A percentile compares a stretch with the other conserved stretches of the same genome.
Conservation (phyloP, 176 grass and related monocot species). For the Miscanthus lutarioriparius region DNA sequence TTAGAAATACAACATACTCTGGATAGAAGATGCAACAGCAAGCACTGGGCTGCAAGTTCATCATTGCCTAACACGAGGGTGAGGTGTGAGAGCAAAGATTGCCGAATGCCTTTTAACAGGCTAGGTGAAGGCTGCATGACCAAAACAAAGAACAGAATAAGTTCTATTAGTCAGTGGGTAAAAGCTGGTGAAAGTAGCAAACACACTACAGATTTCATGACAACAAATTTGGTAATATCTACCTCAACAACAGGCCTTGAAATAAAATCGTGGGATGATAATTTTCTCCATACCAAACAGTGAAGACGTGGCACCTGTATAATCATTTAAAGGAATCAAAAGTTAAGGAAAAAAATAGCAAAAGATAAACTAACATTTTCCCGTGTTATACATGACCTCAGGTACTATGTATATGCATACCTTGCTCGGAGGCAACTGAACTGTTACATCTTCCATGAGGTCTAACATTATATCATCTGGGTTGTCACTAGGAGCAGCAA, state of each 20-base stretch:
- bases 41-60: constrained; percentile 71
- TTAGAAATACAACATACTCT: constrained; percentile 44
- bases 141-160: constrained; percentile 18
- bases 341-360: not conserved
- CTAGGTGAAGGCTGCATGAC: constrained; percentile 68
- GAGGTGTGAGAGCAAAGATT: constrained; percentile 76
- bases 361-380: not conserved
- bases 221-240: constrained; percentile 3
- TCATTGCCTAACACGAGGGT: constrained; percentile 69
- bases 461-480: constrained; percentile 80
- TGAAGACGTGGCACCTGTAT: constrained; percentile 89
- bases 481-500: constrained; percentile 61
- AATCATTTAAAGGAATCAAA: constrained; percentile 4
- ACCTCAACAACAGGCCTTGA: constrained; percentile 62
- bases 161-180: not conserved
- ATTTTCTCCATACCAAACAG: constrained; percentile 81
- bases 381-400: not conserved
- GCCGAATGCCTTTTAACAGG: constrained; percentile 60
- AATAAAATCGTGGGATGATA: constrained; percentile 69
- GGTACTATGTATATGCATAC: constrained; percentile 31
- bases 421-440: constrained; percentile 84
- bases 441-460: constrained; percentile 74
- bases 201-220: not conserved
- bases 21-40: constrained; percentile 93
- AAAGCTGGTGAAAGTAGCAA: not conserved